Evolutionary conservation across 2,329 filamentous ascomycete genomes (phyloP), one percentile per base, ranked within the genome.

Genomic region (Aphanoascus verrucosus): DNA sequence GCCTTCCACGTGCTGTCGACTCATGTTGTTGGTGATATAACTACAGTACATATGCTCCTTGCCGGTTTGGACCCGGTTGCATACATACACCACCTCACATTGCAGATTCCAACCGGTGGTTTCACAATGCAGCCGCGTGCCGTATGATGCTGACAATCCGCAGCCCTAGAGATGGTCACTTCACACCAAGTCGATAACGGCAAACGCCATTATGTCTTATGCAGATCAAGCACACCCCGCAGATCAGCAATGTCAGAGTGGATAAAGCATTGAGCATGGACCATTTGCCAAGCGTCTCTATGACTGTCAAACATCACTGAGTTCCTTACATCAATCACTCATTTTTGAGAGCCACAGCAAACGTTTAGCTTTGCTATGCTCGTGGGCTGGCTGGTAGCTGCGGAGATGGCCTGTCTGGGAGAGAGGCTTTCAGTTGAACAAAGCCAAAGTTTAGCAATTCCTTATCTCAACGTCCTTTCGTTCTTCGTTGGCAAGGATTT

Each of bases 181-280:
- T n/a, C 11, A 37, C 17, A 38, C 32, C 34, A 34, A 19, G 20
- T 23, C 11, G 45, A 28, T 28, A 37, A 12, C 35, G 12, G 35
- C 35, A 37, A 37, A 4, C 9, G 12, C n/a, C 35, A 5, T 37
- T 4, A 37, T 37, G 5, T 3, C 11, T 49, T 49, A 15, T 31
- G 46, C 46, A 31, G 8, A 49, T 35, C 38, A 40, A 45, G 32
- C 1, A 34, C 46, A 19, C 46, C 46, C 46, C 46, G 35, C 46
- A 49, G 46, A 49, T 49, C 46, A 48, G 32, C 35, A 15, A 28
- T 5, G 45, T 37, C 15, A 12, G 37, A 15, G 19, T 40, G 35
- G 32, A 14, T 49, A 28, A 31, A 40, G 23, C 23, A 15, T 40
- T 40, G 20, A 49, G 46, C 46, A 49, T 40, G 38, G 46, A 49